Percentiles rank a stretch among this genome's conserved stretches.
These are phyloP conservation scores for Colletotrichum destructivum DNA, from an alignment of 2,329 filamentous ascomycete species.

Conservation along the genomic window DNA sequence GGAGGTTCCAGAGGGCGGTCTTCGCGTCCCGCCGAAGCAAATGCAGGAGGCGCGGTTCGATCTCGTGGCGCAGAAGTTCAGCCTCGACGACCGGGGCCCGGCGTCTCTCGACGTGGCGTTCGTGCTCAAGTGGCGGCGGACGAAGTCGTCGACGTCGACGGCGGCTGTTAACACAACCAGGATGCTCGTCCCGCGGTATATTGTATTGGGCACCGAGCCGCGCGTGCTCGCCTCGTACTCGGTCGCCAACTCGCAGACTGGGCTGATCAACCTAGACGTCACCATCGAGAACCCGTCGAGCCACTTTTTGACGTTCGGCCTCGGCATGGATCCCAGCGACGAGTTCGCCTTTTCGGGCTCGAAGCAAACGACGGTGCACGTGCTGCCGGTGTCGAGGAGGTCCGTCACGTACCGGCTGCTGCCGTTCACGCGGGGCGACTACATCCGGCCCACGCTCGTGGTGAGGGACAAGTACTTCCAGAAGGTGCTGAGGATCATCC, in stretches of 20 bases:
- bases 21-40: conserved; percentile 74
- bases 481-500: conserved; percentile 86
- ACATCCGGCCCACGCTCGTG: conserved; percentile 80
- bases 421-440: conserved; percentile 75
- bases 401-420: conserved; percentile 82
- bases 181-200: conserved; percentile 84
- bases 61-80: conserved; percentile 81
- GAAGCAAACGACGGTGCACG: conserved; percentile 84
- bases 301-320: conserved; percentile 93
- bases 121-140: conserved; percentile 82
- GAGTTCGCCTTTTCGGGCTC: conserved; percentile 93
- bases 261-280: conserved; percentile 64
- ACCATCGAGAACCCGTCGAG: conserved; percentile 94
- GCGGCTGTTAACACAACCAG: conserved; percentile 71
- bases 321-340: conserved; percentile 93
- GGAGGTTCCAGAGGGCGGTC: conserved; percentile 57
- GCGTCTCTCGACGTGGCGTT: conserved; percentile 83
- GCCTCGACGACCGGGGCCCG: conserved; percentile 85
- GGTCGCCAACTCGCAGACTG: conserved; percentile 54
- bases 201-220: conserved; percentile 87
- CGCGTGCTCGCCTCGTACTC: conserved; percentile 79
- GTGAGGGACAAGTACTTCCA: conserved; percentile 95
- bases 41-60: conserved; percentile 82
- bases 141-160: conserved; percentile 42
- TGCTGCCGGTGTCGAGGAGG: conserved; percentile 86